phyloP scores from a whole-genome alignment of 2,329 filamentous ascomycete genomes.

The Hypoxylon sp. region DNA sequence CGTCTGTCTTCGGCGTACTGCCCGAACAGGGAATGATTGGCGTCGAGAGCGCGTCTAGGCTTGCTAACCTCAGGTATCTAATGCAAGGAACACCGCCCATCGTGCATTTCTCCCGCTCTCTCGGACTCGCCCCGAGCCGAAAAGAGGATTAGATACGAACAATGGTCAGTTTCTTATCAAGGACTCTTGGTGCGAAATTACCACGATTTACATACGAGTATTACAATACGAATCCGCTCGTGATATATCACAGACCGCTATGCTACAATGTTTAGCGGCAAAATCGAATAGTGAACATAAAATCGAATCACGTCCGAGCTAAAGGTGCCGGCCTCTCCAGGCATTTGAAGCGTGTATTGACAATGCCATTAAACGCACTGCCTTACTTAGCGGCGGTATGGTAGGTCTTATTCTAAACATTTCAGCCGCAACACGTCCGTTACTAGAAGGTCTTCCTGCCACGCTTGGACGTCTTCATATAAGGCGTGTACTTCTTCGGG shows the following conservation, averaged over 20 bases:
- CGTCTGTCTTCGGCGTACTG: constrained; percentile 13
- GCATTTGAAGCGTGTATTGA: neutral
- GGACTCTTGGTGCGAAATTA: neutral
- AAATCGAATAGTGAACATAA: neutral
- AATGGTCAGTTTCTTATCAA: neutral
- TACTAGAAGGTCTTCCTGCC: constrained; percentile 18
- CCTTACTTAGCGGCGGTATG: constrained; percentile 1
- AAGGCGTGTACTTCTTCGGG: constrained; percentile 10
- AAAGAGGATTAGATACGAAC: neutral
- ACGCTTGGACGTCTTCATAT: constrained; percentile 16
- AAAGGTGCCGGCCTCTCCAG: neutral
- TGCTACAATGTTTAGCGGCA: neutral
- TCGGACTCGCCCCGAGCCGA: neutral
- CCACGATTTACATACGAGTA: neutral
- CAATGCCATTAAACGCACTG: neutral
- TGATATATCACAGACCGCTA: neutral
- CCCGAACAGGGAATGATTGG: constrained; percentile 28
- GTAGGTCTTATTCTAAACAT: neutral
- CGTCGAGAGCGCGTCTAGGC: constrained; percentile 11
- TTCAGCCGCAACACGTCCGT: neutral
- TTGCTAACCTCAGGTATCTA: too few species aligned
- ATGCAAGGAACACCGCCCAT: constrained; percentile 22
- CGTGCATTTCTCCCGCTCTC: constrained; percentile 10
- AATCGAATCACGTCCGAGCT: neutral
- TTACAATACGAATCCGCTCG: neutral